Conservation (phyloP, 2,329 filamentous ascomycete species). For the Escovopsis sp. region DNA sequence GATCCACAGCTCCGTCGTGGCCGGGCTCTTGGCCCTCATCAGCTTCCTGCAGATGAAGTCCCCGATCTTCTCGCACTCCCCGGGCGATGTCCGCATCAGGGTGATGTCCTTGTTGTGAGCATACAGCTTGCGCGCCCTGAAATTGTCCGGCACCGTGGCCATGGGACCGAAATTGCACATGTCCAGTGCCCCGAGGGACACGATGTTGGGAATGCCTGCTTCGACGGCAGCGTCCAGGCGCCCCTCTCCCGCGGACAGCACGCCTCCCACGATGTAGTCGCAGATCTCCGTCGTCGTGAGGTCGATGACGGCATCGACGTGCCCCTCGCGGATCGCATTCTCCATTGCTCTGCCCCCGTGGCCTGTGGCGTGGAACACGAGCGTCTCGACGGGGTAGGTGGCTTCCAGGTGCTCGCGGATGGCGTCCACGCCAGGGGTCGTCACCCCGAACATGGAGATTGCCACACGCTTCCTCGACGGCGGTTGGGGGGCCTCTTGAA, state of each 20-base stretch:
- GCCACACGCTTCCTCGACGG: conserved; percentile 34
- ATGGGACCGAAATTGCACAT: conserved; percentile 48
- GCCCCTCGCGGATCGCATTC: conserved; percentile 38
- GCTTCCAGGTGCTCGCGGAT: conserved; percentile 36
- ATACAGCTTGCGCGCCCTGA: conserved; percentile 34
- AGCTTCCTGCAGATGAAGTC: conserved; percentile 41
- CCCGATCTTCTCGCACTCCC: conserved; percentile 42
- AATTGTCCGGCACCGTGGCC: conserved; percentile 39
- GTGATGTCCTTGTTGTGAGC: conserved; percentile 55
- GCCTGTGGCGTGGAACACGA: conserved; percentile 57
- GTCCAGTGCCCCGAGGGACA: conserved; percentile 39
- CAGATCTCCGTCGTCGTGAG: conserved; percentile 58
- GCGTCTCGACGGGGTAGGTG: conserved; percentile 36
- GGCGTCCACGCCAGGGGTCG: conserved; percentile 47
- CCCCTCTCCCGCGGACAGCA: conserved; percentile 42
- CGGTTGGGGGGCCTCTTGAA: conserved; percentile 1
- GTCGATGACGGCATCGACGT: conserved; percentile 52
- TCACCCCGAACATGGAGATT: conserved; percentile 64
- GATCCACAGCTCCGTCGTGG: conserved; percentile 39
- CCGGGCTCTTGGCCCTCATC: conserved; percentile 19
- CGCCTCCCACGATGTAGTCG: conserved; percentile 47
- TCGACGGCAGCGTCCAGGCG: conserved; percentile 43
- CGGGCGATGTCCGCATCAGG: conserved; percentile 45
- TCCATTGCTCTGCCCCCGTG: conserved; percentile 57
- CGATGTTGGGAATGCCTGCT: conserved; percentile 38